Evolutionary conservation across 2,329 filamentous ascomycete genomes (phyloP), one percentile per base, ranked within the genome.

Genomic region (Arthrobotrys sinensis): DNA sequence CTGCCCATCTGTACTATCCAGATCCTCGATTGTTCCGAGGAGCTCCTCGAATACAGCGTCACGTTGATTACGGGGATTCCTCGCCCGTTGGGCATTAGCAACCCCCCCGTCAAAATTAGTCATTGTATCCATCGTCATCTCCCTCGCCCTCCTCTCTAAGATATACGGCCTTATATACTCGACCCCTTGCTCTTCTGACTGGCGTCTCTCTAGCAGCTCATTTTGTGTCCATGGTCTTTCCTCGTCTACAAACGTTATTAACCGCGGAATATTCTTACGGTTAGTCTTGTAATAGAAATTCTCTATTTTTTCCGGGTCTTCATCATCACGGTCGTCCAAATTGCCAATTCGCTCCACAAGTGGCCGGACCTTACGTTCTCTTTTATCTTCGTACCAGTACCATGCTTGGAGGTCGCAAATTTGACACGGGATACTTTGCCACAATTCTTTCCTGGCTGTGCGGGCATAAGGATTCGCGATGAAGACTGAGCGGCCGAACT

Each of bases 401-500:
- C 52, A 60, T 4, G 70, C 11, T 14, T 63, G 38, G n/a, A 77
- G 43, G n/a, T n/a, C n/a, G 40, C 34, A 24, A 4, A 77, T 21
- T 55, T 77, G 73, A 32, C 73, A 77, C n/a, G 73, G 66, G 4
- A 77, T 71, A 1, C n/a, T 62, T 7, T 14, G 16, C 73, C 73
- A 77, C 14, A 65, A 12, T 5, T 28, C 46, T 19, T 43, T 50
- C 11, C 66, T 21, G 5, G 43, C 71, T 5, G 73, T 77, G 21
- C 50, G 48, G 1, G 24, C 11, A 24, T 77, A 77, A 5, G 73
- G 73, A 36, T 77, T 55, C 24, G 48, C 48, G 36, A 77, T 45
- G 73, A 67, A 77, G 40, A 77, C 8, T 14, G 52, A 62, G 4
- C 57, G 46, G 21, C 73, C 72, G 10, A 69, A 64, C 21, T 62